Evolutionary conservation across 2,329 filamentous ascomycete species (phyloP), one percentile per base, ranked within the genome.

Genomic region (Colletotrichum tropicicola): DNA sequence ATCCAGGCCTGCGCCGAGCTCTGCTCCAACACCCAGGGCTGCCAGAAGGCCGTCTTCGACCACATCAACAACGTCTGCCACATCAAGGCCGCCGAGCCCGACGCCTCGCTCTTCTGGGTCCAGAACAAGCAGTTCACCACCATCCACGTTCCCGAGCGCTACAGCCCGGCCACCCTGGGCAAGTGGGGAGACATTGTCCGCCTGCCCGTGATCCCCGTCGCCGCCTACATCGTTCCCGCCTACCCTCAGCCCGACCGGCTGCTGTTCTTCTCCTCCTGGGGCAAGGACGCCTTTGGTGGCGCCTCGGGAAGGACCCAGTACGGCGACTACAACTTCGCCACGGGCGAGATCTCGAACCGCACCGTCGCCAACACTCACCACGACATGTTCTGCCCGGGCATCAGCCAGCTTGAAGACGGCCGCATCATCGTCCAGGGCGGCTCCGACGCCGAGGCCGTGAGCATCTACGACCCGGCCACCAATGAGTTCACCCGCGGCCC

Each of bases 321-420:
- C 30, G 70, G 69, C 28, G 69, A 70, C 59, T 71, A 68, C 55
- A 65, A 71, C 57, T 69, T 68, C 43, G 67, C 59, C 12, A 70
- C 68, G 2, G 69, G 69, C 44, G 59, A 57, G 78, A 64, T 77
- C 10, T 71, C 74, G 19, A 48, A 74, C 21, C 72, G 71, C 17
- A 73, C 72, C 32, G 72, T 80, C 7, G 72, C 75, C 44, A 71
- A 83, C 62, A 86, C 82, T 0, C 68, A 78, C 4, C 82, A 86
- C 68, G 83, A 86, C 69, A 87, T 86, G 84, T 87, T 86, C 68
- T 87, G 85, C 69, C 85, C 86, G 0, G 86, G 85, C 2, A 84
- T 87, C 53, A 82, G 79, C 7, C 73, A 83, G 12, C 81, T 84
- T 59, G 78, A 78, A 15, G 73, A 80, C 7, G 86, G 85, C 0